Conservation (phyloP, 495 filamentous ascomycete species). For the Penicillium cosmopolitanum region DNA sequence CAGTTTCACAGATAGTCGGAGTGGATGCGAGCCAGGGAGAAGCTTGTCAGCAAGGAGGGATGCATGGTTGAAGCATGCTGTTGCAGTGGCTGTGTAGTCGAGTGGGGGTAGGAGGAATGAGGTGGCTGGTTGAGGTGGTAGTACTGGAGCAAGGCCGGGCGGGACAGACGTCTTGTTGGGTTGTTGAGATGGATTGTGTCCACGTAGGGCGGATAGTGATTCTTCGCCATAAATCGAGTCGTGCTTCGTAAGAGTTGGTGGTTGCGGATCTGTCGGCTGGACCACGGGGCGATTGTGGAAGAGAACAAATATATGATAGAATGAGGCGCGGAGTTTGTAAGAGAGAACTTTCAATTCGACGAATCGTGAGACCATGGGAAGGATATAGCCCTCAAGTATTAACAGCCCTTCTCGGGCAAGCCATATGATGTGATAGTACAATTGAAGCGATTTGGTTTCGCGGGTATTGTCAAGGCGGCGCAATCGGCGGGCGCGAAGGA, state of each 20-base stretch:
- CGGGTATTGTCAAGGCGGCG: slow-evolving; percentile 81
- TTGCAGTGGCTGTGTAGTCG: slow-evolving; percentile 83
- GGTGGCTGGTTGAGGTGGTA: slow-evolving; percentile 52
- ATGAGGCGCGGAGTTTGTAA: slow-evolving; percentile 88
- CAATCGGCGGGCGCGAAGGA: slow-evolving; percentile 79
- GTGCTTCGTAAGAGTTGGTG: slow-evolving; percentile 32
- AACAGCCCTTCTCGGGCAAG: slow-evolving; percentile 88
- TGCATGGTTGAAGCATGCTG: slow-evolving; percentile 79
- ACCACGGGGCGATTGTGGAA: slow-evolving; percentile 81
- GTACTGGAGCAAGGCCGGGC: slow-evolving; percentile 49
- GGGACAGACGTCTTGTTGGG: slow-evolving; percentile 28
- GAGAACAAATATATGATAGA: slow-evolving; percentile 95
- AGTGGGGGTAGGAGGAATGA: slow-evolving; percentile 75
- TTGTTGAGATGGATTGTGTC: neutral
- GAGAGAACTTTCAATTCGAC: slow-evolving; percentile 83
- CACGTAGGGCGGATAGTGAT: slow-evolving; percentile 14
- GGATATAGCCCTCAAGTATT: slow-evolving; percentile 82
- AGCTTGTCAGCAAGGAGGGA: slow-evolving; percentile 70
- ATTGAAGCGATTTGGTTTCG: slow-evolving; percentile 76
- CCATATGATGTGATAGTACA: slow-evolving; percentile 93
- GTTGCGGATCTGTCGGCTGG: slow-evolving; percentile 45
- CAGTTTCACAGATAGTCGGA: slow-evolving; percentile 87
- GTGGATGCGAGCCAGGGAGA: slow-evolving; percentile 84
- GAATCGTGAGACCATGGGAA: slow-evolving; percentile 73
- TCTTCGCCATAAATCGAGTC: slow-evolving; percentile 36